A percentile compares a stretch with the other conserved stretches of the same genome.
Conservation (phyloP, 2,329 filamentous ascomycete species). For the Hypocrella siamensis region DNA sequence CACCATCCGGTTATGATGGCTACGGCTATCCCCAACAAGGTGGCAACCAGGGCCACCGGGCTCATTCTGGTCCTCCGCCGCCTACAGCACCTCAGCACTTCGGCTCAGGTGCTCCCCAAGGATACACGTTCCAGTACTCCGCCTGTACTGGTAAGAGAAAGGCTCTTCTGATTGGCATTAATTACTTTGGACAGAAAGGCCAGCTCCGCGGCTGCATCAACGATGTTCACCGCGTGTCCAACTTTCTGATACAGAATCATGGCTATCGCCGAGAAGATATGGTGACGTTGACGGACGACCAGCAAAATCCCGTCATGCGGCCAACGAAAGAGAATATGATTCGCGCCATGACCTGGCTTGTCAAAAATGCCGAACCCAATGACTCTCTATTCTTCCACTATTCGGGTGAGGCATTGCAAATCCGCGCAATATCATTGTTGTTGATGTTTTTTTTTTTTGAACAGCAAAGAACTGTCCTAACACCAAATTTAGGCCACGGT, state of each 20-base stretch:
- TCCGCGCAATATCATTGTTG: constrained; percentile 7
- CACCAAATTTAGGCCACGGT: constrained; percentile 44
- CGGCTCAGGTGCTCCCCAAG: constrained; percentile 50
- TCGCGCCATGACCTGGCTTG: constrained; percentile 61
- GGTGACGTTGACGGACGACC: constrained; percentile 65
- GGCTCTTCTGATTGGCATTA: constrained; percentile 64
- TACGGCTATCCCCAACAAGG: constrained; percentile 29
- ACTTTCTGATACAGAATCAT: constrained; percentile 51
- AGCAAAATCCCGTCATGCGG: constrained; percentile 50
- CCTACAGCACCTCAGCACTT: constrained; percentile 39
- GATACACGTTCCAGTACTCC: constrained; percentile 62
- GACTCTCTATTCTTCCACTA: constrained; percentile 68
- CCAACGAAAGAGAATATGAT: constrained; percentile 65
- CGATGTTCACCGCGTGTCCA: constrained; percentile 62
- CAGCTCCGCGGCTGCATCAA: constrained; percentile 69
- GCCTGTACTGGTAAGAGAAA: constrained; percentile 59
- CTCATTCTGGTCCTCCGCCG: constrained; percentile 23
- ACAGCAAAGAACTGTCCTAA: constrained; percentile 4
- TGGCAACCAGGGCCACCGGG: constrained; percentile 12
- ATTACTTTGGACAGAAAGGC: constrained; percentile 59
- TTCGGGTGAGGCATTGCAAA: constrained; percentile 33
- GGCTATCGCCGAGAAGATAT: constrained; percentile 65
- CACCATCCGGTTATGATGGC: constrained; percentile 25
- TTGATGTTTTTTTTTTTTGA: neutral
- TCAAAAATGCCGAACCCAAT: constrained; percentile 54